A percentile compares a stretch with the other conserved stretches of the same genome.
Evolutionary conservation across 75 land plant species (phyloP).

Genomic region (Gnetum montanum): DNA sequence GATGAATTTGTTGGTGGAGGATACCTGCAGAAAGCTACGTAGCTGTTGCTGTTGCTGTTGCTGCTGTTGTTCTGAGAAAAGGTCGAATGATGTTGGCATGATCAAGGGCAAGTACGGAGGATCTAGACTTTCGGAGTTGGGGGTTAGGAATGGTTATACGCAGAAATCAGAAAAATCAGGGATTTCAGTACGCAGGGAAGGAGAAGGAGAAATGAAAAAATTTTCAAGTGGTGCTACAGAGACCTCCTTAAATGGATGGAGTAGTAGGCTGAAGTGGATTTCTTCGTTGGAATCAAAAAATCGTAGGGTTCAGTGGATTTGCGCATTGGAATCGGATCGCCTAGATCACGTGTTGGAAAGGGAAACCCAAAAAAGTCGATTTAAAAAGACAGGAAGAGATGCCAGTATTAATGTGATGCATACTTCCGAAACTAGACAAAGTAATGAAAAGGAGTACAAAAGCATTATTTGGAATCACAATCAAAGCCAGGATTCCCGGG

Average conservation of each 20-base stretch:
- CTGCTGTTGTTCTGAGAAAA: neutral
- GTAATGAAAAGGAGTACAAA: neutral
- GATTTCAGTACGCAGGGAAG: neutral
- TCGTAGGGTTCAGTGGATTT: constrained; percentile 10
- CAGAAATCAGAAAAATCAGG: neutral
- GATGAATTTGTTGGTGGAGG: constrained; percentile 27
- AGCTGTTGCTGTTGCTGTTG: no score
- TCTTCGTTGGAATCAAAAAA: constrained; percentile 1
- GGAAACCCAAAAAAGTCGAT: neutral
- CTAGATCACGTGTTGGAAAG: neutral
- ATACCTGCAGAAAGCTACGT: constrained; percentile 6
- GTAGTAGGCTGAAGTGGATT: constrained; percentile 6
- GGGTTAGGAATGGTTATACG: neutral
- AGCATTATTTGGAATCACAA: neutral
- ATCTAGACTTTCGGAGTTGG: neutral
- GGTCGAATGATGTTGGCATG: neutral
- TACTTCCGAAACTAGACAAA: constrained; percentile 6
- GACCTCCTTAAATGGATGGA: neutral
- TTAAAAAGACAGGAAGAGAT: neutral
- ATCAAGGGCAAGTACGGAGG: neutral
- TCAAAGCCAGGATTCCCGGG: neutral
- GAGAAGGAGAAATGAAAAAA: constrained; percentile 1
- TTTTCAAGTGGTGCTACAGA: neutral
- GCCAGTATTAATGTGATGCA: neutral
- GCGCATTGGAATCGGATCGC: constrained; percentile 1